phyloP scores from a whole-genome alignment of 2,329 filamentous ascomycete species.

The Alternaria sp. region DNA sequence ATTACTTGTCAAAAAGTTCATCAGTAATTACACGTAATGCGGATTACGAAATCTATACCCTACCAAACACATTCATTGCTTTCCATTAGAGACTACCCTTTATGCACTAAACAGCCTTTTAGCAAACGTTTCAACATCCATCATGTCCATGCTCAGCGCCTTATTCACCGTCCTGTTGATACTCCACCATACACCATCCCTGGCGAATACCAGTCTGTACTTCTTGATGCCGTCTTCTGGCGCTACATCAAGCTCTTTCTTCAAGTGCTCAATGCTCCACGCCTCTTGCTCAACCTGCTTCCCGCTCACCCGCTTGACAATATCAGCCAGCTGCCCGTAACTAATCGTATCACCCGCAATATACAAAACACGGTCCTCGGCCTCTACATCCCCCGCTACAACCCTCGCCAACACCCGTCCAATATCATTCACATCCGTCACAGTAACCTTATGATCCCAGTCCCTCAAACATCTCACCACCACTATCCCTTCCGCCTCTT shows the following conservation, averaged over 20 bases:
- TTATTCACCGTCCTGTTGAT: constrained; percentile 60
- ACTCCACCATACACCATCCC: constrained; percentile 66
- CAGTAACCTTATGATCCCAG: constrained; percentile 68
- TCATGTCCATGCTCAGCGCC: constrained; percentile 55
- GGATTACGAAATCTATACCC: not conserved
- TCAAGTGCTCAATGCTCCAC: constrained; percentile 57
- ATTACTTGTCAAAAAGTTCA: constrained; percentile 4
- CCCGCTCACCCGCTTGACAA: constrained; percentile 56
- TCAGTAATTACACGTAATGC: not conserved
- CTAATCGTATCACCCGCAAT: constrained; percentile 68
- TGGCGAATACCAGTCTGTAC: constrained; percentile 68
- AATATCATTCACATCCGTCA: constrained; percentile 70
- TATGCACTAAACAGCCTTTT: not conserved
- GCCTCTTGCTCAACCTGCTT: constrained; percentile 56
- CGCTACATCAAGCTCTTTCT: constrained; percentile 54
- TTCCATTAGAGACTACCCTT: not conserved
- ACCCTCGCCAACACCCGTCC: constrained; percentile 65
- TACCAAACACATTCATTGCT: not conserved
- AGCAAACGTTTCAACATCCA: constrained; percentile 52
- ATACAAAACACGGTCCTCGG: constrained; percentile 58
- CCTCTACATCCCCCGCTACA: constrained; percentile 45
- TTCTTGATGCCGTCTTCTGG: constrained; percentile 60
- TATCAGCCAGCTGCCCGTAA: constrained; percentile 61
- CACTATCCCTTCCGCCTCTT: constrained; percentile 8
- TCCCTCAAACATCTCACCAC: constrained; percentile 63